Evolutionary conservation across 805 yeast species (phyloP), one percentile per base, ranked within the genome.

Genomic region (Myxozyma melibiosi): DNA sequence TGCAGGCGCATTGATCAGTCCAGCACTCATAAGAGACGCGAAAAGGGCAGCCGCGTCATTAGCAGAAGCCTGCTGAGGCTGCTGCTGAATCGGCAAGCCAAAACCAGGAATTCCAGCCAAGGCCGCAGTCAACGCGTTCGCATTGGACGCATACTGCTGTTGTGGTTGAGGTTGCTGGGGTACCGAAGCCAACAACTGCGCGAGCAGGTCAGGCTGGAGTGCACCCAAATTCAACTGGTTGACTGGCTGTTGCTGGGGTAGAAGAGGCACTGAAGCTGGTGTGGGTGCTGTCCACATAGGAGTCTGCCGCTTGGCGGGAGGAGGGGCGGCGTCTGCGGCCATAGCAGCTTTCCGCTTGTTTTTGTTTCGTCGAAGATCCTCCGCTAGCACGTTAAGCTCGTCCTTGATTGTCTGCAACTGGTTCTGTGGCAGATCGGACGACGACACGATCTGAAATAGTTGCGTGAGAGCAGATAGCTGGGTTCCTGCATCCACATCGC

Each of bases 21-120:
- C 73, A 2, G 73, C 69, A 11, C 61, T 56, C 52, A 62, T 60
- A 25, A 69, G 59, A 8, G 67, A 67, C 28, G 62, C 62, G 38
- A 60, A 35, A 28, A 65, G 16, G 16, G 57, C 40, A 27, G 66
- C 37, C 30, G 65, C 45, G 27, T 55, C 64, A 8, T 33, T 25
- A 11, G 35, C 47, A 16, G 48, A 22, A 5, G 18, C 39, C 33
- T 39, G 45, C 25, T 16, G 53, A 46, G 48, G 40, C 35, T 42
- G 55, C 37, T 39, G 46, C 27, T 16, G 34, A 11, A 18, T 28
- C 27, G 40, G 30, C 16, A 45, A 28, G 11, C 20, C 39, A 13
- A 45, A 22, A 13, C 49, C 49, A 4, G 49, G 49, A 16, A 45
- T 45, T 22, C 49, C 49, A 18, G 49, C 39, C 27, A 45, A 31